These are phyloP conservation scores for Ochetophila trinervis DNA, from an alignment of 306 rosid genomes.

Conservation along the genomic window DNA sequence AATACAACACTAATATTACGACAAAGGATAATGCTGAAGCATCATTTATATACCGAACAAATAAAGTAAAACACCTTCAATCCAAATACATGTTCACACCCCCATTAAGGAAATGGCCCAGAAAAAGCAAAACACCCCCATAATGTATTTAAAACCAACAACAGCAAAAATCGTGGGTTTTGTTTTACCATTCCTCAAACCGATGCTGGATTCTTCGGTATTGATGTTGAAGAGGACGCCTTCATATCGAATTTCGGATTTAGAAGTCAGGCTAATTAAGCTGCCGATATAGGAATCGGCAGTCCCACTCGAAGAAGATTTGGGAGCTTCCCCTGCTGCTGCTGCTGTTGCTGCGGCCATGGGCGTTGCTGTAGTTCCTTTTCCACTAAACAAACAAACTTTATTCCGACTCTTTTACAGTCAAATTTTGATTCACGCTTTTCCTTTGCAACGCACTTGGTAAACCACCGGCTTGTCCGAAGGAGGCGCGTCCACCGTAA, in stretches of 20 bases:
- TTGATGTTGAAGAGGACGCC: constrained; percentile 34
- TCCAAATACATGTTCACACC: not conserved
- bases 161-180: not conserved
- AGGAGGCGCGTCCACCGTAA: no score
- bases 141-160: not conserved
- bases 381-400: not conserved
- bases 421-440: no score
- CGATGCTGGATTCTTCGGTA: constrained; percentile 36
- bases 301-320: constrained; percentile 24
- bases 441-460: no score
- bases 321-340: constrained; percentile 14
- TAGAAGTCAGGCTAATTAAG: constrained; percentile 38
- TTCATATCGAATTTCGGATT: constrained; percentile 34
- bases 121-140: not conserved
- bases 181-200: constrained; percentile 22
- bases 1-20: no score
- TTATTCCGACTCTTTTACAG: no score
- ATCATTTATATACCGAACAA: not conserved
- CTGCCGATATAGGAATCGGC: constrained; percentile 38
- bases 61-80: not conserved
- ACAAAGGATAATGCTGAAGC: no score
- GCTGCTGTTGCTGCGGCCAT: constrained; percentile 1
- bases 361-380: not conserved
- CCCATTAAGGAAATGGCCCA: not conserved
- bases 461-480: no score